These are phyloP conservation scores for Malus domestica DNA, from an alignment of 306 rosid species.

Conservation along the genomic window DNA sequence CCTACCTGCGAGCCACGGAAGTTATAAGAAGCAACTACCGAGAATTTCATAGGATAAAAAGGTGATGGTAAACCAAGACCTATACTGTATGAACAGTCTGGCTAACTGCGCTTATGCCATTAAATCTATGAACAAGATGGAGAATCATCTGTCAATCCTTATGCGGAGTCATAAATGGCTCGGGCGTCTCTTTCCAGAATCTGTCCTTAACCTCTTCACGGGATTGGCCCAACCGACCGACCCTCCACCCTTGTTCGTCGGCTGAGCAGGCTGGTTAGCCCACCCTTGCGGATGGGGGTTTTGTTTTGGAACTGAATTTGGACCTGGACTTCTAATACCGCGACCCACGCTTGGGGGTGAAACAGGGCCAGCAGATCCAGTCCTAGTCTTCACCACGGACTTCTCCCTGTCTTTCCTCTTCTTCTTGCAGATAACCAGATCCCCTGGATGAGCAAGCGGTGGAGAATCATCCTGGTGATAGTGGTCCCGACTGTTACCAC, in stretches of 20 bases:
- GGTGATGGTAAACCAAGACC: constrained; percentile 23
- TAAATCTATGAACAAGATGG: constrained; percentile 23
- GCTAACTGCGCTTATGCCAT: constrained; percentile 39
- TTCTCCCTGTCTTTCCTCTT: constrained; percentile 87
- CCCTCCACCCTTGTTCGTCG: constrained; percentile 47
- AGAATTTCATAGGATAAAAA: constrained; percentile 28
- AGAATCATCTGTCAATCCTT: constrained; percentile 15
- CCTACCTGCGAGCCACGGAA: constrained; percentile 35
- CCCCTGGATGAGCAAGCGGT: constrained; percentile 75
- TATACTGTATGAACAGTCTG: constrained; percentile 43
- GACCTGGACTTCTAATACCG: constrained; percentile 51
- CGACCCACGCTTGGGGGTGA: constrained; percentile 63
- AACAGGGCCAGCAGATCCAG: constrained; percentile 56
- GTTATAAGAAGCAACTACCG: constrained; percentile 12
- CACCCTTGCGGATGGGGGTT: constrained; percentile 48
- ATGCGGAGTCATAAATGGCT: constrained; percentile 54
- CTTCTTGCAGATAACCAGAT: constrained; percentile 91
- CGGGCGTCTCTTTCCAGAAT: constrained; percentile 91
- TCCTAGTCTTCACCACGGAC: constrained; percentile 48
- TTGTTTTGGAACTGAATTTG: constrained; percentile 48
- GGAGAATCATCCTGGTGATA: constrained; percentile 58
- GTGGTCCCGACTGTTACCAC: constrained; percentile 57
- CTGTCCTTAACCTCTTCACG: constrained; percentile 77
- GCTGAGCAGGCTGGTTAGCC: constrained; percentile 48
- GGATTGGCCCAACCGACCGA: constrained; percentile 87